A percentile compares a stretch with the other conserved stretches of the same genome.
phyloP scores from a whole-genome alignment of 2,329 filamentous ascomycete genomes.

The Neurospora sp. region DNA sequence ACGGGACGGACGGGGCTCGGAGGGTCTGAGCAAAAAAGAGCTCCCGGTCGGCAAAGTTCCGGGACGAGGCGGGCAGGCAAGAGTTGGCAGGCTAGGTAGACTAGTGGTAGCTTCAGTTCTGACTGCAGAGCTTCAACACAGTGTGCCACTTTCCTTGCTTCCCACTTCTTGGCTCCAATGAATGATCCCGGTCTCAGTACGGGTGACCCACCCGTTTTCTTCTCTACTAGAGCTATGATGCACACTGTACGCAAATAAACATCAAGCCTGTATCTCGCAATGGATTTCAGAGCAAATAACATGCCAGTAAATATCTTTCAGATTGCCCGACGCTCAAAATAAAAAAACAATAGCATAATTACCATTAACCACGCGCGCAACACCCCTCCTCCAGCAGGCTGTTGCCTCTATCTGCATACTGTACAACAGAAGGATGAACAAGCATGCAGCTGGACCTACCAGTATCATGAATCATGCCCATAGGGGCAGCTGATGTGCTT shows the following conservation, averaged over 20 bases:
- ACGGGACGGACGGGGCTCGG: slow-evolving; percentile 1
- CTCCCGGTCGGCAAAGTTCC: slow-evolving; percentile 16
- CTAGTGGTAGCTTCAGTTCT: background rate
- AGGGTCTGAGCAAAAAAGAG: background rate
- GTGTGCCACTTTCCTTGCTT: background rate
- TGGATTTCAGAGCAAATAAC: background rate
- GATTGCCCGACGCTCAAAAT: background rate
- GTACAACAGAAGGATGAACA: slow-evolving; percentile 14
- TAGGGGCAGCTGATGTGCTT: background rate
- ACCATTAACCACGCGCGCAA: background rate
- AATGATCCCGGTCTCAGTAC: background rate
- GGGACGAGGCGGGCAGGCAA: slow-evolving; percentile 6
- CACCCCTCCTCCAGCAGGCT: slow-evolving; percentile 11
- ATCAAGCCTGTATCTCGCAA: background rate
- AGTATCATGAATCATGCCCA: background rate
- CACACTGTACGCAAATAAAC: background rate
- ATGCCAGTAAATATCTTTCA: background rate
- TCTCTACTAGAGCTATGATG: background rate
- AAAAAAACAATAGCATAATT: background rate
- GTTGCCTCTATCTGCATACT: slow-evolving; percentile 21
- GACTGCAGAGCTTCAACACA: background rate
- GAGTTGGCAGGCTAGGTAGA: background rate
- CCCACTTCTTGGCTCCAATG: background rate
- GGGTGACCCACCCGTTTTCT: background rate
- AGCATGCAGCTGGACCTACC: background rate